Evolutionary conservation across 371 early-diverging fungal species (phyloP).

Genomic region (Rhizopus delemar): DNA sequence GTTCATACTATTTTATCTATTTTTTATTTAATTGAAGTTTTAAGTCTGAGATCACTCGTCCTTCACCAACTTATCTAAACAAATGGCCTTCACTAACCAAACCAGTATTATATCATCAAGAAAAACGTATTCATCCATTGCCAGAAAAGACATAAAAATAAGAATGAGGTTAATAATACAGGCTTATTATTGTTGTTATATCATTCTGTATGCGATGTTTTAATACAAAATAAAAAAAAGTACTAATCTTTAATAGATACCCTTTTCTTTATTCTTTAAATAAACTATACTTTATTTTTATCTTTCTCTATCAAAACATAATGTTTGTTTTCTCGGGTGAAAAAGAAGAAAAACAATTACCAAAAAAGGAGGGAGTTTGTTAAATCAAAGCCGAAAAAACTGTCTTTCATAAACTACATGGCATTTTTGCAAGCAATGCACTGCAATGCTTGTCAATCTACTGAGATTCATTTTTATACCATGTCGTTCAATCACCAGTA

Average conservation of each 20-base stretch:
- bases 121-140: conserved; percentile 15
- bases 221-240: too few relatives aligned
- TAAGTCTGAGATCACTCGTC: conserved; percentile 15
- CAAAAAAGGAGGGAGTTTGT: neutral
- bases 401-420: too few relatives aligned
- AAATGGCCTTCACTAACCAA: conserved; percentile 19
- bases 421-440: too few relatives aligned
- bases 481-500: too few relatives aligned
- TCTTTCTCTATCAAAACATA: neutral
- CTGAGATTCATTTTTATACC: too few relatives aligned
- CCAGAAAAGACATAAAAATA: neutral
- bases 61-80: conserved; percentile 11
- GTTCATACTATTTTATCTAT: neutral
- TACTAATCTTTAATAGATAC: too few relatives aligned
- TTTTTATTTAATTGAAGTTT: neutral
- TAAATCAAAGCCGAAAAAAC: too few relatives aligned
- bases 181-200: neutral
- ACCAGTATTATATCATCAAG: conserved; percentile 7
- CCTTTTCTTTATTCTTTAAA: neutral
- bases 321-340: neutral
- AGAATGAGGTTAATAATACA: neutral
- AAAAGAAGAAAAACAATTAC: conserved; percentile 3
- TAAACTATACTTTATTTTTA: neutral
- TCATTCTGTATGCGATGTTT: too few relatives aligned
- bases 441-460: too few relatives aligned